Evolutionary conservation across 2,329 filamentous ascomycete species (phyloP), one percentile per base, ranked within the genome.

Genomic region (Diaporthe citrichinensis): DNA sequence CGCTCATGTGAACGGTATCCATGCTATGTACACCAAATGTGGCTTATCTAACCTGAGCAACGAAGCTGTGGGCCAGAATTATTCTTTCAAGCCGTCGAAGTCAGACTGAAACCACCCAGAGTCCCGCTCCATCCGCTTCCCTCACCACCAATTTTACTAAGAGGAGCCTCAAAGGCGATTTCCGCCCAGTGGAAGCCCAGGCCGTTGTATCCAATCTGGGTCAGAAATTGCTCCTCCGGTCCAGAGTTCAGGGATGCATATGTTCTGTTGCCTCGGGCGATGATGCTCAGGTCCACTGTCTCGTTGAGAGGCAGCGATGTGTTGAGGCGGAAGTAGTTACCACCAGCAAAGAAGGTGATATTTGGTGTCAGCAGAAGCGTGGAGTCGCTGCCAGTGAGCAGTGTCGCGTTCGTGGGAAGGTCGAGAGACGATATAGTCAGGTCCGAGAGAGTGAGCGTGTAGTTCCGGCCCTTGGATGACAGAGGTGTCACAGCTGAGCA

Each of bases 381-480:
- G 6, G 86, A 89, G 79, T 86, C 88, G 2, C 76, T 78, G 25
- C 86, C 87, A 1, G 82, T 79, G n/a, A 88, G 81, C 25, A 88
- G 80, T 3, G 82, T 85, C 0, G 84, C 85, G 44, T 85, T 85
- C 2, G 79, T 81, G 3, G 78, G 73, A 17, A 81, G 80, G 0
- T 78, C 78, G 0, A 85, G 81, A 1, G 82, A 79, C n/a, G 80
- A 77, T 12, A 85, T 53, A 23, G 78, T 81, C 8, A 89, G 78
- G 3, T 34, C 55, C 0, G 83, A 81, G 20, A 91, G 83, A 0
- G 86, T 84, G 1, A 92, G 84, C 0, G 87, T 90, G 80, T 92
- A 92, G 78, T 91, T 84, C 74, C 88, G 84, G 3, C 90, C 90
- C 79, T 92, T 92, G 46, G 87, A 88, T 0, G 81, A 80, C 12